Evolutionary conservation across 2,329 filamentous ascomycete genomes (phyloP).

Genomic region (Mycosphaerella arachidis): DNA sequence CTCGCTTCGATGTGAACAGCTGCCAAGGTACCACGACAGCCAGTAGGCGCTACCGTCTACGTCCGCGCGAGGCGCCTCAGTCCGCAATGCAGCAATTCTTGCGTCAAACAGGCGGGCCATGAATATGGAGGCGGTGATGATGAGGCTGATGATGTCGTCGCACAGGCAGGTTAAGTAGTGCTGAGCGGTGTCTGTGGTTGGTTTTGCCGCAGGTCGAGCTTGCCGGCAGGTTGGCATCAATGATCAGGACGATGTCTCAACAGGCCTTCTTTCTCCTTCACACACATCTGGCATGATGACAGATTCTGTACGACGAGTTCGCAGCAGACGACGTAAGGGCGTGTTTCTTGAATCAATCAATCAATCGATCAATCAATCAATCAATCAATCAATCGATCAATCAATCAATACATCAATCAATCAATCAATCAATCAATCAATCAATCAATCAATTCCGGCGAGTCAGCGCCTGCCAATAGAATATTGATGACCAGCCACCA

Average conservation of each 20-base stretch:
- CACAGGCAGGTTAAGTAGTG: neutral
- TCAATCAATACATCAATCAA: too few relatives aligned
- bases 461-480: neutral
- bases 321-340: neutral
- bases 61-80: neutral
- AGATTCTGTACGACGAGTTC: neutral
- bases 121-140: neutral
- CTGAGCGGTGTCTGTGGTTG: neutral
- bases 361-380: too few relatives aligned
- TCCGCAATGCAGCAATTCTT: neutral
- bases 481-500: neutral
- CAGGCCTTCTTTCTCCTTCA: neutral
- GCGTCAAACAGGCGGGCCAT: neutral
- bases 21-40: neutral
- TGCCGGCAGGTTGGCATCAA: too few relatives aligned
- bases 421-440: too few relatives aligned
- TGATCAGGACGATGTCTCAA: too few relatives aligned
- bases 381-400: too few relatives aligned
- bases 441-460: neutral
- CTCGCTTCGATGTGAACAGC: constrained; percentile 1
- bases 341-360: neutral
- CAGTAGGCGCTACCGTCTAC: neutral
- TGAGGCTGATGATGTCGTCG: neutral
- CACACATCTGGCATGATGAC: neutral
- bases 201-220: neutral